Evolutionary conservation across 2,329 filamentous ascomycete genomes (phyloP), one percentile per base, ranked within the genome.

Genomic region (Apiospora kogelbergensis): DNA sequence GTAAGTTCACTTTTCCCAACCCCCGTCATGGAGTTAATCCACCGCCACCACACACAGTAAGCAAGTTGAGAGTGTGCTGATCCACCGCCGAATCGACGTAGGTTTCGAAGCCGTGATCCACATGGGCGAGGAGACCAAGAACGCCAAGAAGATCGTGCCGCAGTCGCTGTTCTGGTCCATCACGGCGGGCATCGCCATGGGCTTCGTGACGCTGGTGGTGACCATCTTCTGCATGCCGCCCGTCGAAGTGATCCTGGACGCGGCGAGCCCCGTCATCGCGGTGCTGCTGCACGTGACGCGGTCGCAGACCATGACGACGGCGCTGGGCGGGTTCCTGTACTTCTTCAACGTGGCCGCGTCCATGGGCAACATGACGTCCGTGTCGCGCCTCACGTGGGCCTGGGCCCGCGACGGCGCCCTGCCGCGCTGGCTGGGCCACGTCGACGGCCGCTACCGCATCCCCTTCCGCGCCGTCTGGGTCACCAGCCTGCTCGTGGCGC

Each of bases 51-150:
- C 0, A 4, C 15, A 11, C 15, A 17, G 6, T 15, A 17, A 30
- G 30, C 20, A 20, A 33, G 7, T 33, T 33, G 33, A 7, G 7
- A 7, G 53, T 10, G 7, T 42, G 24, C 66, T 57, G 9, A 60
- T 7, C 30, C 53, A 1, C 33, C 33, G 7, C 33, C 33, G 33
- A 33, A 33, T 15, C 13, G 17, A 3, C 33, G 17, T 6, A 70
- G 69, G 69, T 11, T 70, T 70, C 46, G 69, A 70, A 20, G 64
- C 60, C 2, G 63, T 70, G 17, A 70, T 70, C 48, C 69, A 70
- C 69, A 68, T 70, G 69, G 69, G 69, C 30, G 69, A 70, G 26
- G 69, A 70, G 63, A 68, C 69, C 6, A 70, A 70, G 63, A 66
- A 70, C n/a, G 69, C 69, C 30, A 68, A 68, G 22, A 68, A 63